phyloP scores from a whole-genome alignment of 371 early-diverging fungal genomes.

The Apophysomyces ossiformis region DNA sequence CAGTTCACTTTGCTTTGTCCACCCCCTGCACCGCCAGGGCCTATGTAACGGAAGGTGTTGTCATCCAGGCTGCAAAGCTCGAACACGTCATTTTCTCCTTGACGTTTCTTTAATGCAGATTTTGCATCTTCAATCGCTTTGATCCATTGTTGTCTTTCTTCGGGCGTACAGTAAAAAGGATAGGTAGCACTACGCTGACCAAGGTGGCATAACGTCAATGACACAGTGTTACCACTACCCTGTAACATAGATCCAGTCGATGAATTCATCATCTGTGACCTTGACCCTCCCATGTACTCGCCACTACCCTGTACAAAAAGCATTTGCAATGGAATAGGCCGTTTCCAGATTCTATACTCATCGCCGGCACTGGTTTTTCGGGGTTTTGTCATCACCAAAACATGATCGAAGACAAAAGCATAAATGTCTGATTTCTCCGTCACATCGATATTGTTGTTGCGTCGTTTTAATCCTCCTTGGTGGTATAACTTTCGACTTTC shows the following conservation, averaged over 20 bases:
- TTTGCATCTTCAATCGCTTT: constrained; percentile 84
- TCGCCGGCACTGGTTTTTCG: constrained; percentile 56
- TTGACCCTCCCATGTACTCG: constrained; percentile 23
- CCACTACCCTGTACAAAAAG: constrained; percentile 44
- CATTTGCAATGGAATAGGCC: constrained; percentile 69
- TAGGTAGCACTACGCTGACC: constrained; percentile 47
- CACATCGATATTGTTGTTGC: constrained; percentile 66
- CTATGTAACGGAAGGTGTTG: constrained; percentile 39
- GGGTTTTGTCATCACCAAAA: constrained; percentile 79
- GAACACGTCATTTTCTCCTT: constrained; percentile 64
- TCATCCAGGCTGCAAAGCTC: constrained; percentile 62
- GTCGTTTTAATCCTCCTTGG: constrained; percentile 79
- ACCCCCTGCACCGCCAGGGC: constrained; percentile 22
- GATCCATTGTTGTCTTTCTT: constrained; percentile 82
- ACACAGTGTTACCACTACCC: constrained; percentile 16
- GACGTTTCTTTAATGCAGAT: constrained; percentile 44
- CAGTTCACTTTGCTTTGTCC: constrained; percentile 67
- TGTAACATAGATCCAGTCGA: constrained; percentile 13
- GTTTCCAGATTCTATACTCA: constrained; percentile 68
- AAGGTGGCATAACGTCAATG: constrained; percentile 41
- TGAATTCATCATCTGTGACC: constrained; percentile 8
- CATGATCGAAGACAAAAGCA: constrained; percentile 90
- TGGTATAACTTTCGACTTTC: constrained; percentile 75
- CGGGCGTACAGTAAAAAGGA: constrained; percentile 59
- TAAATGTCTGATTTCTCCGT: constrained; percentile 72